These are phyloP conservation scores for Claviceps sp. DNA, from an alignment of 2,329 filamentous ascomycete genomes.

Conservation along the genomic window DNA sequence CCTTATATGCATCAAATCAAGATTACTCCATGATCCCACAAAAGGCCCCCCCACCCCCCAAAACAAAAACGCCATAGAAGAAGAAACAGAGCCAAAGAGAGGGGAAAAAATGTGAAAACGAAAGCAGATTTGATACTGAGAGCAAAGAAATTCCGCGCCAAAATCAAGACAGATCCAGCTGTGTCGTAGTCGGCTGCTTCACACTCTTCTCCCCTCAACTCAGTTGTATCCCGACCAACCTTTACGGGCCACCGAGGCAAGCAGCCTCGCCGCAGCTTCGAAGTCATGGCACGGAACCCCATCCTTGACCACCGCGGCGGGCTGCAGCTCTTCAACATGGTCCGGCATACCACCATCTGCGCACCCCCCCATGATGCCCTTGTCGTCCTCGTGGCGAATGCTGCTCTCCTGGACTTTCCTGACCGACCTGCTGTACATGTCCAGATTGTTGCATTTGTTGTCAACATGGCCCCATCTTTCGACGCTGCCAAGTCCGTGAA, in stretches of 20 bases:
- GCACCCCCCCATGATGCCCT: neutral
- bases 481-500: neutral
- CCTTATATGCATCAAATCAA: too few species aligned
- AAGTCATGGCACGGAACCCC: constrained; percentile 2
- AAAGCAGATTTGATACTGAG: too few species aligned
- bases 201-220: neutral
- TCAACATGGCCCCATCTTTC: constrained; percentile 2
- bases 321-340: constrained; percentile 11
- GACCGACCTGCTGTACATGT: constrained; percentile 10
- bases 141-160: too few species aligned
- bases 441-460: constrained; percentile 8
- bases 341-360: constrained; percentile 9
- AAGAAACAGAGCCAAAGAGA: too few species aligned
- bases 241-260: constrained; percentile 3
- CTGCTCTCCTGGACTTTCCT: neutral
- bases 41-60: too few species aligned
- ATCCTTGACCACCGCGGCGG: neutral
- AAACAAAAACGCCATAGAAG: too few species aligned
- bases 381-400: neutral
- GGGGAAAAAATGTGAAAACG: too few species aligned
- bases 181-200: too few species aligned
- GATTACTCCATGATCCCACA: too few species aligned
- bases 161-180: too few species aligned
- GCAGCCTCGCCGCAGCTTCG: neutral
- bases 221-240: constrained; percentile 3